phyloP scores from a whole-genome alignment of 2,329 filamentous ascomycete genomes.

The Verticillium alfalfae region DNA sequence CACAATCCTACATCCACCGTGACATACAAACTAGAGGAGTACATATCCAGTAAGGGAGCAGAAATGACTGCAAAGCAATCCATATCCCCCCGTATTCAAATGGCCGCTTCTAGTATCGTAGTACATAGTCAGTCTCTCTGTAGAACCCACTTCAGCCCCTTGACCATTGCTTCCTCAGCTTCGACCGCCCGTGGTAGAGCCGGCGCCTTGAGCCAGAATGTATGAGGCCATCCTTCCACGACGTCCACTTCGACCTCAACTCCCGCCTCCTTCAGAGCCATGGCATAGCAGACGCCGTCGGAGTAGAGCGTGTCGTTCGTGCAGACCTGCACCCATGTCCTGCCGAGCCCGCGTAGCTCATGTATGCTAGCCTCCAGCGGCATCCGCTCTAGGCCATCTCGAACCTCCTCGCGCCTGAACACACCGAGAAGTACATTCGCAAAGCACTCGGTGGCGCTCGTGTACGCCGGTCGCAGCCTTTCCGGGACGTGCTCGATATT shows the following conservation, averaged over 20 bases:
- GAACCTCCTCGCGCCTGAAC: constrained; percentile 25
- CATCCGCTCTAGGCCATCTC: constrained; percentile 32
- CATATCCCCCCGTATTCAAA: too few species aligned
- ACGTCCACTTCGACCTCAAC: constrained; percentile 35
- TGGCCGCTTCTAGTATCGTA: too few species aligned
- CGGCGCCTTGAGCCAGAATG: constrained; percentile 44
- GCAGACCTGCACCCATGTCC: constrained; percentile 43
- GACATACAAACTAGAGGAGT: too few species aligned
- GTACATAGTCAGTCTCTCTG: neutral
- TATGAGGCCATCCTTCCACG: constrained; percentile 43
- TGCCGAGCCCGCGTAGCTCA: constrained; percentile 25
- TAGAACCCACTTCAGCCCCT: constrained; percentile 34
- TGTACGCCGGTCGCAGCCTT: constrained; percentile 28
- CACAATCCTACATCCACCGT: too few species aligned
- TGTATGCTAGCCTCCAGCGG: constrained; percentile 30
- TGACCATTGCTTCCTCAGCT: constrained; percentile 35
- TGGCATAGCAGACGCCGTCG: constrained; percentile 44
- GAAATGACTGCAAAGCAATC: too few species aligned
- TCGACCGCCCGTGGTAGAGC: constrained; percentile 30
- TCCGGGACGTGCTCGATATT: constrained; percentile 28
- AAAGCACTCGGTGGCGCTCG: constrained; percentile 30
- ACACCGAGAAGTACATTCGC: constrained; percentile 24
- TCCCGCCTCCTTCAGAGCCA: constrained; percentile 29
- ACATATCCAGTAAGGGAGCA: too few species aligned
- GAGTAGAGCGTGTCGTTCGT: constrained; percentile 47